phyloP scores from a whole-genome alignment of 768 basidiomycete genomes.

The Suillus placidus region DNA sequence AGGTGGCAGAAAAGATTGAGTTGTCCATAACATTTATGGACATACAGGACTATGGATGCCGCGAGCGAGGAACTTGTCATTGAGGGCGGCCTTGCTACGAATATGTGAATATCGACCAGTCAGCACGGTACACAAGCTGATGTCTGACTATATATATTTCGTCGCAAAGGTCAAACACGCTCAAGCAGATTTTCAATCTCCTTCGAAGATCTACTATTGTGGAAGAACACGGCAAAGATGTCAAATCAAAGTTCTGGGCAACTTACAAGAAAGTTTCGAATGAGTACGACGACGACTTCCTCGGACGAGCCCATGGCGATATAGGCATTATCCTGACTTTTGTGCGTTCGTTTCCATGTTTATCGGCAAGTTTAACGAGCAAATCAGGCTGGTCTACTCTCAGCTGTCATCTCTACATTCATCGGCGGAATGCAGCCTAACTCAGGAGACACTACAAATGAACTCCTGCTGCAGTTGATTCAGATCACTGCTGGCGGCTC shows the following conservation, averaged over 20 bases:
- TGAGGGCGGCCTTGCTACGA: neutral
- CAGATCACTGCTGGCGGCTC: neutral
- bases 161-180: neutral
- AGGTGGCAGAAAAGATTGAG: neutral
- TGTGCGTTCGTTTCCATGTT: neutral
- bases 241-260: neutral
- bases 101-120: neutral
- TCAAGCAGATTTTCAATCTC: neutral
- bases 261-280: neutral
- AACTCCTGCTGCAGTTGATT: neutral
- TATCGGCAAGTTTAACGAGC: neutral
- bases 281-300: neutral
- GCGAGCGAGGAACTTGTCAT: neutral
- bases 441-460: neutral
- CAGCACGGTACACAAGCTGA: neutral
- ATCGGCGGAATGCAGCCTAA: neutral
- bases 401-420: neutral
- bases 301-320: neutral
- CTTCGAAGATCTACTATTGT: neutral
- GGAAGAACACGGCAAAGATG: neutral
- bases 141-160: neutral
- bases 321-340: neutral
- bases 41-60: neutral
- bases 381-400: conserved; percentile 2
- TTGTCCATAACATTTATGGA: neutral